Evolutionary conservation across 768 basidiomycete genomes (phyloP).

Genomic region (Lactifluus echinatus): DNA sequence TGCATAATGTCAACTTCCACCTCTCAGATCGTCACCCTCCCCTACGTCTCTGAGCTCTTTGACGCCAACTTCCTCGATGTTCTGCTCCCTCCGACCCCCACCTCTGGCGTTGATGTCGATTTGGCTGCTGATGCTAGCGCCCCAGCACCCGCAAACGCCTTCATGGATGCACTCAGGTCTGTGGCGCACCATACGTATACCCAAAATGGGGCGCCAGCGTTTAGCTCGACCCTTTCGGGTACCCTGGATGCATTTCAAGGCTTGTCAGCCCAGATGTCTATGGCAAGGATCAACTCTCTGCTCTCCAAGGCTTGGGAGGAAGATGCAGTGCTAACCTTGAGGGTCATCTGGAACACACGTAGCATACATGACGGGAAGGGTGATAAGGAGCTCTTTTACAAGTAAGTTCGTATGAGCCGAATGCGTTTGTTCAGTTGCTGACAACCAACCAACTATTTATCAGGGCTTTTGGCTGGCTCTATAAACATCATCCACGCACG

Average conservation of each 20-base stretch:
- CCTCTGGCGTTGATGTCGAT: constrained; percentile 1
- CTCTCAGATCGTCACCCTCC: constrained; percentile 43
- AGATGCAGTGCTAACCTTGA: constrained; percentile 48
- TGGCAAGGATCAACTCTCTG: constrained; percentile 25
- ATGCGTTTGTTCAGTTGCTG: background rate
- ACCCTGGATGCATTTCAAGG: constrained; percentile 52
- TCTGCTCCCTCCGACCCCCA: constrained; percentile 35
- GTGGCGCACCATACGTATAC: constrained; percentile 40
- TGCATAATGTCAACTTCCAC: constrained; percentile 24
- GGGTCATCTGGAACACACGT: constrained; percentile 57
- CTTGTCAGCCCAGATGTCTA: constrained; percentile 26
- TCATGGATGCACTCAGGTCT: constrained; percentile 46
- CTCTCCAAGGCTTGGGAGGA: constrained; percentile 49
- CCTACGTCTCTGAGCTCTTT: constrained; percentile 49
- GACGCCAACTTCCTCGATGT: constrained; percentile 47
- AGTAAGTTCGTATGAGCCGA: constrained; percentile 26
- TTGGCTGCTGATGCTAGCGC: background rate
- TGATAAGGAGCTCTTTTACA: constrained; percentile 53
- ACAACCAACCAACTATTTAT: background rate
- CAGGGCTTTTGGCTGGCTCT: constrained; percentile 62
- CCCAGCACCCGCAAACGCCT: constrained; percentile 31
- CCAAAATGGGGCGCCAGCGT: constrained; percentile 42
- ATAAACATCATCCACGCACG: constrained; percentile 58
- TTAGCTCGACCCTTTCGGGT: constrained; percentile 40
- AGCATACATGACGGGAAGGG: constrained; percentile 66